Evolutionary conservation across 164 flowering plant species (phyloP).

Genomic region (Nymphaea thermarum): DNA sequence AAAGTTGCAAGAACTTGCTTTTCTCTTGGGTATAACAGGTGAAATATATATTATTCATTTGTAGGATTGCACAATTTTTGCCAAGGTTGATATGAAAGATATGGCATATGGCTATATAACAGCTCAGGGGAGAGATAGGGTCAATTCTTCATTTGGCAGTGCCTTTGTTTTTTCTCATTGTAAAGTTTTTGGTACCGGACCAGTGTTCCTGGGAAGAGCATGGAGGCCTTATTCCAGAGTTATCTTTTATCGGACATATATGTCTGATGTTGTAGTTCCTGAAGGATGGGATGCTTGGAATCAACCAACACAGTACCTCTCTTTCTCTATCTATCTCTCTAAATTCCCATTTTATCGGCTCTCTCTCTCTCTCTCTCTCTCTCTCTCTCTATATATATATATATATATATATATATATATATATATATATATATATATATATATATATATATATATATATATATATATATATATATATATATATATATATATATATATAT

Average conservation of each 20-base stretch:
- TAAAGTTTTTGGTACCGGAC: constrained; percentile 16
- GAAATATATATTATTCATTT: neutral
- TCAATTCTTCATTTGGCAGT: neutral
- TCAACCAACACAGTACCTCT: neutral
- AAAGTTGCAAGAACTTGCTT: neutral
- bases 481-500: neutral
- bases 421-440: neutral
- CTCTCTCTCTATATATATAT: constrained; percentile 6
- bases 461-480: neutral
- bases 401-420: neutral
- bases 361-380: neutral
- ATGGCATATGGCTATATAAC: constrained; percentile 13
- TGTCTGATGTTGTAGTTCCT: constrained; percentile 15
- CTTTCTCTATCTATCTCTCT: constrained; percentile 2
- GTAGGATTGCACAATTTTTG: constrained; percentile 18
- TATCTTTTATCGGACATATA: constrained; percentile 11
- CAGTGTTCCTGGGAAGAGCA: constrained; percentile 23
- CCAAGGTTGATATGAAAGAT: constrained; percentile 4
- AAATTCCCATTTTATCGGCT: too few relatives aligned
- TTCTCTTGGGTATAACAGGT: neutral
- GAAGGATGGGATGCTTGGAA: constrained; percentile 25
- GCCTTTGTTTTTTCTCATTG: constrained; percentile 28
- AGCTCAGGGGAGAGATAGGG: constrained; percentile 18
- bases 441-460: too few relatives aligned
- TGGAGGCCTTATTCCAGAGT: constrained; percentile 21